Evolutionary conservation across 225 moss, liverwort and hornwort genomes (phyloP).

Genomic region (Antitrichia curtipendula): DNA sequence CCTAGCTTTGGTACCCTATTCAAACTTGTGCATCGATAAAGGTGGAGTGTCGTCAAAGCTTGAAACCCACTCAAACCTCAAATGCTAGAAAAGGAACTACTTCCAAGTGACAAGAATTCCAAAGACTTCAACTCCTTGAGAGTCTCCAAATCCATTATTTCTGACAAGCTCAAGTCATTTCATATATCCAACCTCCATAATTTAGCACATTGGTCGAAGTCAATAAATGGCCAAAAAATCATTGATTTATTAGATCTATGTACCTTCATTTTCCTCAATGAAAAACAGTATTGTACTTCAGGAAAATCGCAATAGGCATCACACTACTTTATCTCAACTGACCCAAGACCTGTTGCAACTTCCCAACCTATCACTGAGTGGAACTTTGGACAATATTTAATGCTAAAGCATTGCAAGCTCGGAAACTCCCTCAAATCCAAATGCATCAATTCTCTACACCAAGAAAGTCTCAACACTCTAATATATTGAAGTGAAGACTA

Average conservation of each 20-base stretch:
- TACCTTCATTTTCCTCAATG: neutral
- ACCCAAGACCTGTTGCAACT: neutral
- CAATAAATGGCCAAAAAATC: neutral
- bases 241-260: rapidly evolving
- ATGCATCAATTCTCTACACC: rapidly evolving
- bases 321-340: neutral
- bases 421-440: neutral
- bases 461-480: rapidly evolving
- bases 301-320: rapidly evolving
- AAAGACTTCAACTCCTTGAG: neutral
- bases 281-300: neutral
- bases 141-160: neutral
- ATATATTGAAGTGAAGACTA: neutral
- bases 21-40: rapidly evolving
- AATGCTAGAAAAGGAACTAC: neutral
- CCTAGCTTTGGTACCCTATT: neutral
- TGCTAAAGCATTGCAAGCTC: neutral
- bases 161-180: rapidly evolving
- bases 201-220: neutral
- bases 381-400: rapidly evolving
- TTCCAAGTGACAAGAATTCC: neutral
- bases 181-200: neutral
- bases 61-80: neutral
- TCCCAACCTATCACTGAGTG: neutral
- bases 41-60: neutral